Evolutionary conservation across 2,329 filamentous ascomycete species (phyloP), one percentile per base, ranked within the genome.

Genomic region (Botrytis fabae): DNA sequence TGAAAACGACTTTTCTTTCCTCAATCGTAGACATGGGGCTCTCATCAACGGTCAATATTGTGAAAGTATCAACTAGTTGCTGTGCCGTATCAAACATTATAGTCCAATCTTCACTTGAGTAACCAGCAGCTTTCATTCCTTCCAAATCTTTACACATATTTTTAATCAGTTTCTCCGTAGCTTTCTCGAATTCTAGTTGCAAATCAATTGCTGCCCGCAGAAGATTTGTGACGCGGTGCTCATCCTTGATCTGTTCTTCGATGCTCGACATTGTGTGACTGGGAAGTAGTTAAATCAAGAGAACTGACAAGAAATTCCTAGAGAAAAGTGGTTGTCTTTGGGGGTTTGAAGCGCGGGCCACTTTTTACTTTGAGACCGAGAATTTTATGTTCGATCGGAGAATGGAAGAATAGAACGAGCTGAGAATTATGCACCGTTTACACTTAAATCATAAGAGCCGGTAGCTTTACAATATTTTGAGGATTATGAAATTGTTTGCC

Each of bases 111-210:
- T 44, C 18, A 7, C n/a, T 28, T 44, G 18, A 42, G 48, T 35
- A 35, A 1, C n/a, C 65, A 12, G 48, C 18, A 69, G 38, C 38
- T 32, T 32, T 16, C 35, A 57, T 69, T 32, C 12, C 42, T 4
- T 57, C 12, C 0, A 69, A 44, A 32, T 42, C 38, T 18, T 25
- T 14, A 25, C 57, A 57, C 8, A 69, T 22, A 16, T 69, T 20
- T 9, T 44, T 42, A 38, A 69, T 69, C 22, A 69, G 44, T 3
- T 44, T 42, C 1, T 32, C n/a, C 2, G 35, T 57, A 3, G 48
- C 48, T 42, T 57, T 32, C 48, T 69, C 65, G n/a, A 69, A 48
- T 42, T 59, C 65, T 7, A 69, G 38, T 42, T 69, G 65, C 25
- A 48, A 69, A 22, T 57, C 10, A 8, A 69, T 44, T 22, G 65